A percentile compares a stretch with the other conserved stretches of the same genome.
Conservation (phyloP, 164 flowering plant genomes). For the Tetrastigma voinierianum region DNA sequence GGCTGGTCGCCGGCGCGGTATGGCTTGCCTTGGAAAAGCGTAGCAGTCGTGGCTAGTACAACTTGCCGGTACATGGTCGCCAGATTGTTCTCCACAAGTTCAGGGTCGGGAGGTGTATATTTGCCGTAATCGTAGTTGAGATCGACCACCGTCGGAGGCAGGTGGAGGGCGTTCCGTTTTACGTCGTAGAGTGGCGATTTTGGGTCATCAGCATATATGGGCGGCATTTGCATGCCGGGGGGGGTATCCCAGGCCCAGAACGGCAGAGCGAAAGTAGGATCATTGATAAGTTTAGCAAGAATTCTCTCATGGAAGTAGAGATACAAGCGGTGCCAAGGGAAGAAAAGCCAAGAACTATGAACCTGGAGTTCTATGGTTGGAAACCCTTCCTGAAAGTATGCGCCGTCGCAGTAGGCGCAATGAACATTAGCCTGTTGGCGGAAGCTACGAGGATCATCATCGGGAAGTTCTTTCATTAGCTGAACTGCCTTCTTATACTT, state of each 20-base stretch:
- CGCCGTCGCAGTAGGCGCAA: constrained; percentile 65
- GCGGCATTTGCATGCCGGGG: constrained; percentile 55
- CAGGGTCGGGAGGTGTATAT: neutral
- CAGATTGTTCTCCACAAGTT: constrained; percentile 30
- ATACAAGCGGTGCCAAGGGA: constrained; percentile 57
- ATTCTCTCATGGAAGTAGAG: constrained; percentile 47
- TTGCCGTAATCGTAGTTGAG: constrained; percentile 38
- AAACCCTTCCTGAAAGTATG: constrained; percentile 38
- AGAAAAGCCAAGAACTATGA: constrained; percentile 68
- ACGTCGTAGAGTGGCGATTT: constrained; percentile 41
- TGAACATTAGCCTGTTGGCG: constrained; percentile 65
- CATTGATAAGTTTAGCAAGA: constrained; percentile 52
- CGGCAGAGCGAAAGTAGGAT: constrained; percentile 59
- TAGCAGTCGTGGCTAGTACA: constrained; percentile 33
- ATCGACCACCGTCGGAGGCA: constrained; percentile 38
- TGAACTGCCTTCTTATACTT: constrained; percentile 48
- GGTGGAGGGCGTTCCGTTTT: constrained; percentile 28
- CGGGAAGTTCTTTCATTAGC: constrained; percentile 55
- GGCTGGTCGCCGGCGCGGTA: constrained; percentile 36
- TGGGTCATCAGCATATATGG: constrained; percentile 24
- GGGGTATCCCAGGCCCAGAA: constrained; percentile 73
- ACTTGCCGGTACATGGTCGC: constrained; percentile 51
- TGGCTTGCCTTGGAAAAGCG: constrained; percentile 42
- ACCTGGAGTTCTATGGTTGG: constrained; percentile 49
- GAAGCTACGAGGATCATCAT: constrained; percentile 57